These are phyloP conservation scores for Fraxinus anomala DNA, from an alignment of 257 asterid genomes.

Conservation along the genomic window DNA sequence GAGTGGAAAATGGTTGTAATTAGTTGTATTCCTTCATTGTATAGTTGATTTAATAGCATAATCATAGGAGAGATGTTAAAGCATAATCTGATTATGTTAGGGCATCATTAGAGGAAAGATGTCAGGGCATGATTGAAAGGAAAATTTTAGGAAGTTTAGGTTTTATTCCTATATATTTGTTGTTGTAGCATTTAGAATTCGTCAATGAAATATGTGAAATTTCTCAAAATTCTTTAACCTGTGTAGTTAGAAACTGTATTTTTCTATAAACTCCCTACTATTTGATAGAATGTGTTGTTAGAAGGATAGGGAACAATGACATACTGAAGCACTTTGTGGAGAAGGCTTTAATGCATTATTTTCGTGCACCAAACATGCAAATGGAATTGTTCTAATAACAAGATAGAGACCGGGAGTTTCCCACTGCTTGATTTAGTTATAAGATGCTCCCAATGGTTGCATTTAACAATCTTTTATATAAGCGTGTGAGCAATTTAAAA, in stretches of 20 bases:
- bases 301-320: background rate
- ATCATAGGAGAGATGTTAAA: background rate
- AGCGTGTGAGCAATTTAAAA: background rate
- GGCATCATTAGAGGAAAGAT: background rate
- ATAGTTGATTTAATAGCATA: background rate
- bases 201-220: background rate
- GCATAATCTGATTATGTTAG: background rate
- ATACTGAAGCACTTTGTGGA: background rate
- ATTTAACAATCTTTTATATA: background rate
- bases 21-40: background rate
- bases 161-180: background rate
- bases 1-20: background rate
- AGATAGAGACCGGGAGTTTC: background rate
- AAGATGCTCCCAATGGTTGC: background rate
- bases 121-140: background rate
- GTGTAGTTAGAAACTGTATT: background rate
- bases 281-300: background rate
- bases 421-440: background rate
- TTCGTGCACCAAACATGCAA: background rate
- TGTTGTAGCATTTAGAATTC: background rate
- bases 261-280: background rate
- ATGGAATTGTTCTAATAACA: background rate
- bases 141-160: background rate
- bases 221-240: background rate
- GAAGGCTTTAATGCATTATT: background rate